phyloP scores from a whole-genome alignment of 2,329 filamentous ascomycete genomes.

The Colletotrichum sp. region DNA sequence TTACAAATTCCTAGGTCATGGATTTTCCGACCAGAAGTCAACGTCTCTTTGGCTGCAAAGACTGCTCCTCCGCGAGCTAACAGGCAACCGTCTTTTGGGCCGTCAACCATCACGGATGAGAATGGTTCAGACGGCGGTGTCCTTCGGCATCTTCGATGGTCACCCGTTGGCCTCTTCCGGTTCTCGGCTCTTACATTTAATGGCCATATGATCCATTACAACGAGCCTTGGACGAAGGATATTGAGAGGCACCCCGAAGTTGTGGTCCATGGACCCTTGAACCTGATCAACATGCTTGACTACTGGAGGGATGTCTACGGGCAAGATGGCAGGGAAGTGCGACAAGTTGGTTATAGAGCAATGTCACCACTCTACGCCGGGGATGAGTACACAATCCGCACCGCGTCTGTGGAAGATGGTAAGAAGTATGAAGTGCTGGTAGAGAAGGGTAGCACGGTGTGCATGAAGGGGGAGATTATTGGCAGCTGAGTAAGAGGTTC shows the following conservation, averaged over 20 bases:
- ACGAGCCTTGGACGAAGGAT: conserved; percentile 66
- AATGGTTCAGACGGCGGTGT: conserved; percentile 15
- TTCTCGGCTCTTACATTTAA: conserved; percentile 89
- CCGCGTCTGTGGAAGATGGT: conserved; percentile 42
- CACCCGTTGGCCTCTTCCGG: conserved; percentile 68
- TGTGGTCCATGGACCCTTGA: conserved; percentile 83
- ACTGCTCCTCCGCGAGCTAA: conserved; percentile 21
- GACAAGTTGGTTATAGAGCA: conserved; percentile 69
- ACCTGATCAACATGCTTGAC: conserved; percentile 74
- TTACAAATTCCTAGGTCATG: conserved; percentile 36
- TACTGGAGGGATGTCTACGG: conserved; percentile 63
- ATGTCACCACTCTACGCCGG: conserved; percentile 73
- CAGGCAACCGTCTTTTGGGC: not conserved
- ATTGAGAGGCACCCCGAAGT: conserved; percentile 73
- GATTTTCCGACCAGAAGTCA: conserved; percentile 47
- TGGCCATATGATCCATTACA: conserved; percentile 84
- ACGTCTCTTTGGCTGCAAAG: conserved; percentile 16
- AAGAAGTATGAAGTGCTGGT: conserved; percentile 51
- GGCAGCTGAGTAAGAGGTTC: not conserved
- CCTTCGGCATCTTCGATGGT: conserved; percentile 44
- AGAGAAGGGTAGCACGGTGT: conserved; percentile 41
- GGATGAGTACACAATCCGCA: conserved; percentile 68
- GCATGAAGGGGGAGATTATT: conserved; percentile 38
- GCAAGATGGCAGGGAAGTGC: not conserved
- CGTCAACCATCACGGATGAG: not conserved